Conservation (phyloP, 164 flowering plant species). For the Chimonanthus salicifolius region DNA sequence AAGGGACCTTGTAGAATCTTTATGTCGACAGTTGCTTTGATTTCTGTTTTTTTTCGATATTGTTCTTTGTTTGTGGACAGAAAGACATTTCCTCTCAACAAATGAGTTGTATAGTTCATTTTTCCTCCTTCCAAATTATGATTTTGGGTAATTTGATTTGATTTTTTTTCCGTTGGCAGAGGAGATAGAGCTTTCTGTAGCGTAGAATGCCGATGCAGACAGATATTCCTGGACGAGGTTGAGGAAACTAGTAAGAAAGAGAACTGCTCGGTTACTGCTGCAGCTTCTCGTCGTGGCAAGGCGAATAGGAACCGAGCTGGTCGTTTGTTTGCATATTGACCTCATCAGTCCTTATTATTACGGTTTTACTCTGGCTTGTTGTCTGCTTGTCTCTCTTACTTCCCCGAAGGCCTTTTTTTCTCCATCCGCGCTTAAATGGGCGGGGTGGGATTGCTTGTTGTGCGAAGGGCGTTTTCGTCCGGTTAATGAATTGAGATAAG, state of each 20-base stretch:
- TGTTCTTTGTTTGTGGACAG: no score
- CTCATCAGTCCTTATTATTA: slow-evolving; percentile 8
- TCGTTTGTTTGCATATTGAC: slow-evolving; percentile 19
- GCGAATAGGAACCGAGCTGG: slow-evolving; percentile 26
- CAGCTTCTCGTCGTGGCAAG: slow-evolving; percentile 6
- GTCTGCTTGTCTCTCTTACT: not conserved
- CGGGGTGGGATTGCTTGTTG: not conserved
- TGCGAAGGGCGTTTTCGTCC: no score
- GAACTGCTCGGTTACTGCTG: slow-evolving; percentile 34
- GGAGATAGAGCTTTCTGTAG: slow-evolving; percentile 71
- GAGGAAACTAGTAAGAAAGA: slow-evolving; percentile 10
- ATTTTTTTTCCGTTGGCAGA: slow-evolving; percentile 19
- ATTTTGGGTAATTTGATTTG: not conserved
- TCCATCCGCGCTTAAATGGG: not conserved
- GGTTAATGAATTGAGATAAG: no score
- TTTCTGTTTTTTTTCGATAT: no score
- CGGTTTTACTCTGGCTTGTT: slow-evolving; percentile 1
- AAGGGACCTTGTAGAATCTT: no score
- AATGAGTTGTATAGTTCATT: no score
- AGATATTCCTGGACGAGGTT: slow-evolving; percentile 63
- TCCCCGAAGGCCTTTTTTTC: not conserved
- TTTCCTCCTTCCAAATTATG: no score
- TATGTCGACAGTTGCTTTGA: no score
- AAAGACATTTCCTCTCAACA: no score
- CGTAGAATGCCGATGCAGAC: slow-evolving; percentile 67